Evolutionary conservation across 768 basidiomycete species (phyloP), one percentile per base, ranked within the genome.

Genomic region (Artomyces pyxidatus): DNA sequence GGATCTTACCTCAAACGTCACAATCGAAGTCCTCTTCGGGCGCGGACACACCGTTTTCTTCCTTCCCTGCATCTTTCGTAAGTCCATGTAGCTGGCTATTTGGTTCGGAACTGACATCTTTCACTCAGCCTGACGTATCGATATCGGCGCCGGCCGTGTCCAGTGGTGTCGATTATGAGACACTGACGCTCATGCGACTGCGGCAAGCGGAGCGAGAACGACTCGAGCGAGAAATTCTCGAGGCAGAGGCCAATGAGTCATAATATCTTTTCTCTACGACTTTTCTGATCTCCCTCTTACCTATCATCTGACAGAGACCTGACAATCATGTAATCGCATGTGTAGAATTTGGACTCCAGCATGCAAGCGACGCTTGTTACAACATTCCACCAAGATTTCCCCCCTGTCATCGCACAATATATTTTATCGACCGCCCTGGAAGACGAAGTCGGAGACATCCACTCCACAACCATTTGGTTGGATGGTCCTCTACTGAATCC

Each of bases 131-230:
- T 16, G 44, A 29, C 37, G 6, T 29, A 29, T 39, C 60, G 11
- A 38, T 55, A 25, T 51, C 61, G 19, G 51, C 60, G 16, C 37
- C 58, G n/a, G 62, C 46, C 48, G 4, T 21, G 39, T 0, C 59
- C 55, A 14, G 59, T 70, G 76, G 75, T 2, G 56, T 90, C 42
- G 85, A 90, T 61, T 92, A 83, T 48, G 89, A 91, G 65, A 78
- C 83, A 3, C 59, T 90, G 51, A 91, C 87, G 1, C 71, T 92
- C 29, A 76, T 91, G 73, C 77, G 88, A 4, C 69, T 93, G 61
- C 73, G 88, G 29, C 85, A 91, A 59, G 87, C 88, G 0, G 89
- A 91, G 62, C 73, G 84, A 32, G 83, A 81, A 53, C 71, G 83
- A 38, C 61, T 93, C 22, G 89, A 91, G 61, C 71, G 77, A 50